phyloP scores from a whole-genome alignment of 805 yeast genomes.

The Schwanniomyces yamadae region DNA sequence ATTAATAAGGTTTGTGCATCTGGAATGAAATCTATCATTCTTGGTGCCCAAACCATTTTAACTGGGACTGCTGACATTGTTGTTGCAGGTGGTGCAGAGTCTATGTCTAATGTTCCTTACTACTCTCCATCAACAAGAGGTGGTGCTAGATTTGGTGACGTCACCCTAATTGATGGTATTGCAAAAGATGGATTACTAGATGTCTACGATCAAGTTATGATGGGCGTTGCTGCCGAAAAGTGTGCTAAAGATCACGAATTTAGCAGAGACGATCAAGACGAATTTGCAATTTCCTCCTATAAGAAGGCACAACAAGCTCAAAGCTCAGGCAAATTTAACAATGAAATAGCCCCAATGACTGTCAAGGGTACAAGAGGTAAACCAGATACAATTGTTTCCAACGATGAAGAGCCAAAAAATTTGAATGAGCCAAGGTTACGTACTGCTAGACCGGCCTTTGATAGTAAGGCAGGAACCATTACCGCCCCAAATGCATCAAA shows the following conservation, averaged over 20 bases:
- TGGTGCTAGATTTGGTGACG: constrained; percentile 90
- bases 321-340: constrained; percentile 72
- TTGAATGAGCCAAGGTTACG: constrained; percentile 74
- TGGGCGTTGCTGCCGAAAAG: constrained; percentile 98
- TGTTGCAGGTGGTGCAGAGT: constrained; percentile 96
- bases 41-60: constrained; percentile 86
- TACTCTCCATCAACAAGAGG: constrained; percentile 81
- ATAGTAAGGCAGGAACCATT: constrained; percentile 90
- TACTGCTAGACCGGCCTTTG: constrained; percentile 91
- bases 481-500: constrained; percentile 98
- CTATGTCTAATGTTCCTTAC: constrained; percentile 95
- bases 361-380: constrained; percentile 87
- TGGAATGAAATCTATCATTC: constrained; percentile 86
- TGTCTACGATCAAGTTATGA: constrained; percentile 82
- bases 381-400: constrained; percentile 68
- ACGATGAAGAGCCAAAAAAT: constrained; percentile 83
- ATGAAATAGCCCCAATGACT: constrained; percentile 84
- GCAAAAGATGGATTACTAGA: constrained; percentile 92
- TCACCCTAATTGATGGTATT: constrained; percentile 78
- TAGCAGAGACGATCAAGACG: constrained; percentile 86
- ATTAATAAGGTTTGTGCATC: constrained; percentile 97
- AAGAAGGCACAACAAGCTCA: constrained; percentile 82
- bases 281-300: constrained; percentile 81
- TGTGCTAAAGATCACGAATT: constrained; percentile 81
- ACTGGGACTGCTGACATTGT: constrained; percentile 91